Evolutionary conservation across 495 filamentous ascomycete species (phyloP), one percentile per base, ranked within the genome.

Genomic region (Penicillium malachiteum): DNA sequence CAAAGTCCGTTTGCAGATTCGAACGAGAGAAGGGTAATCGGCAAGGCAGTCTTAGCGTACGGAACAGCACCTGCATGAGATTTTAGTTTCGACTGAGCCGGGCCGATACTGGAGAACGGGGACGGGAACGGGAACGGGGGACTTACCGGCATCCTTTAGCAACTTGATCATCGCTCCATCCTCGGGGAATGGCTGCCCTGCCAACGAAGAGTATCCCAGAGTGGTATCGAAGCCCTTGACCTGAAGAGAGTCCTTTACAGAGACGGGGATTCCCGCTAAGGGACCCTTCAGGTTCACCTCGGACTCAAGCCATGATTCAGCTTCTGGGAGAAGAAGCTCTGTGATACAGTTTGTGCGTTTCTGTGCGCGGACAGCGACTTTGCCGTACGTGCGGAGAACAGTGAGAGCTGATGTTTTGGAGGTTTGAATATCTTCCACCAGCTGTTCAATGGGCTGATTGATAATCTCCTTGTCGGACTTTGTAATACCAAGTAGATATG

Each of bases 41-140:
- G 94, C n/a, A 94, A 64, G 52, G 94, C 93, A 1, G 94, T 98
- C 78, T 97, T 98, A 14, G 92, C 91, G 69, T 96, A 96, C 1
- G 94, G 94, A 0, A 98, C 79, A 4, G 94, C 94, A n/a, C 89
- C 88, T 82, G 30, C 21, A 10, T 39, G 2, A 4, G 14, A 54
- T 6, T 63, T 57, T 21, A 48, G 21, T 26, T 26, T 26, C 21
- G 21, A 26, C 21, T 26, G 21, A 26, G 21, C 21, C 21, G 21
- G 21, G 21, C 21, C 21, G 21, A 26, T 26, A 26, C 21, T 26
- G 4, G 21, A 26, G 21, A 26, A 26, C 21, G 21, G 21, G 21
- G 21, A 26, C 21, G 21, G 21, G 21, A 26, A 26, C 21, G 21
- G 21, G 21, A 26, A 26, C 21, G 21, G 21, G 21, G 21, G 21